phyloP scores from a whole-genome alignment of 148 eudicot genomes.

The Limonium bicolor region DNA sequence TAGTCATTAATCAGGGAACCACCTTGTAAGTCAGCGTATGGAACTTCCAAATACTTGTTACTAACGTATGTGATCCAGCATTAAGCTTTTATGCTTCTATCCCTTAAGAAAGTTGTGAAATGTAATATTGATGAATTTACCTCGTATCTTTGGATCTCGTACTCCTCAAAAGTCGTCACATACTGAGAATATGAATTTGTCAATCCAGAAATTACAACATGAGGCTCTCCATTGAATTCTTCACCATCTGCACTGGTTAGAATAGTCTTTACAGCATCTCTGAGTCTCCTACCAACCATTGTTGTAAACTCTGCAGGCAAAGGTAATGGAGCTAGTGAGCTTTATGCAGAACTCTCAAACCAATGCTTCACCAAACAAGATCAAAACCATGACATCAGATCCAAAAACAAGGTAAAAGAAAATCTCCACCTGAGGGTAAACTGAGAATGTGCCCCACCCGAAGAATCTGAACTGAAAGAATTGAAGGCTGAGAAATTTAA shows the following conservation, averaged over 20 bases:
- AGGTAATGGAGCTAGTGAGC: not conserved
- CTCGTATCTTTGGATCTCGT: constrained; percentile 92
- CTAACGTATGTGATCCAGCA: too few species aligned
- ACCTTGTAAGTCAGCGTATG: too few species aligned
- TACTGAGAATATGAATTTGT: constrained; percentile 94
- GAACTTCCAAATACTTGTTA: too few species aligned
- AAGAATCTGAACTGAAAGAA: constrained; percentile 85
- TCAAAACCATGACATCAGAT: not conserved
- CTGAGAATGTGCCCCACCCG: constrained; percentile 85
- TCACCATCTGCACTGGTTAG: constrained; percentile 31
- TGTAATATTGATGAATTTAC: constrained; percentile 27
- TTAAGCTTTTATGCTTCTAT: too few species aligned
- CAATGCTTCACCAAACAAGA: not conserved
- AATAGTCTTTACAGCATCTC: constrained; percentile 67
- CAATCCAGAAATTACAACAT: constrained; percentile 87
- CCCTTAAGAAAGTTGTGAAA: too few species aligned
- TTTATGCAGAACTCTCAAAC: not conserved
- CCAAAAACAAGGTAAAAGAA: not conserved
- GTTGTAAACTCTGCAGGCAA: constrained; percentile 64
- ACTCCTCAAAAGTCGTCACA: constrained; percentile 88
- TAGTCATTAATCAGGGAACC: too few species aligned
- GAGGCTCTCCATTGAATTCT: constrained; percentile 35
- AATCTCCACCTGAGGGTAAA: constrained; percentile 83
- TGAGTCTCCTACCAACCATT: constrained; percentile 96
- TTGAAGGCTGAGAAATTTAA: constrained; percentile 58